These are phyloP conservation scores for Zygosaccharomyces sapae DNA, from an alignment of 1,139 yeast species.

Conservation along the genomic window DNA sequence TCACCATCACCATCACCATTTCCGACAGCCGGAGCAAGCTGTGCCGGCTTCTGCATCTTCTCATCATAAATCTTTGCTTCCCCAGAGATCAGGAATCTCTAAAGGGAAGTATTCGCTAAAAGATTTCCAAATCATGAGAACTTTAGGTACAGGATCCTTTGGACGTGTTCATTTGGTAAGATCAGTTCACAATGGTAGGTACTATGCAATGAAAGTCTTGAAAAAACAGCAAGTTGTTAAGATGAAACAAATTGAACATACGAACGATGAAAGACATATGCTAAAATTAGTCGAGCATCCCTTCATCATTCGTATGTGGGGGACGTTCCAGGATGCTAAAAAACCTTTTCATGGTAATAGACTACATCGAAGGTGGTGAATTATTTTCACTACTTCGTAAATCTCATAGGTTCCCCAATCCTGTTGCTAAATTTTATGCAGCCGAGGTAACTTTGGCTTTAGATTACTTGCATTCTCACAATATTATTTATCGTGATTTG, in stretches of 20 bases:
- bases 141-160: slow-evolving; percentile 95
- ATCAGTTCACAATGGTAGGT: slow-evolving; percentile 88
- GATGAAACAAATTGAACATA: slow-evolving; percentile 97
- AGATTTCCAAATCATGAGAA: slow-evolving; percentile 89
- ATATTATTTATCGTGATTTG: slow-evolving; percentile 90
- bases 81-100: slow-evolving; percentile 52
- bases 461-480: slow-evolving; percentile 86
- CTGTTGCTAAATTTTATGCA: slow-evolving; percentile 96
- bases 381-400: slow-evolving; percentile 81
- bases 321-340: slow-evolving; percentile 91
- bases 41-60: slow-evolving; percentile 11
- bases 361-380: slow-evolving; percentile 97
- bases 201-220: slow-evolving; percentile 89
- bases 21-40: slow-evolving; percentile 3
- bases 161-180: slow-evolving; percentile 94
- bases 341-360: slow-evolving; percentile 95
- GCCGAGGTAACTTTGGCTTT: slow-evolving; percentile 94
- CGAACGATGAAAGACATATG: slow-evolving; percentile 96
- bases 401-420: slow-evolving; percentile 92
- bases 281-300: slow-evolving; percentile 91
- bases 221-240: slow-evolving; percentile 88
- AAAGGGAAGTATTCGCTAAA: slow-evolving; percentile 80
- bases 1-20: slow-evolving; percentile 11
- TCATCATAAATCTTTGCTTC: slow-evolving; percentile 29
- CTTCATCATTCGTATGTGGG: slow-evolving; percentile 96